Conservation (phyloP, 257 asterid species). For the Asclepias syriaca region DNA sequence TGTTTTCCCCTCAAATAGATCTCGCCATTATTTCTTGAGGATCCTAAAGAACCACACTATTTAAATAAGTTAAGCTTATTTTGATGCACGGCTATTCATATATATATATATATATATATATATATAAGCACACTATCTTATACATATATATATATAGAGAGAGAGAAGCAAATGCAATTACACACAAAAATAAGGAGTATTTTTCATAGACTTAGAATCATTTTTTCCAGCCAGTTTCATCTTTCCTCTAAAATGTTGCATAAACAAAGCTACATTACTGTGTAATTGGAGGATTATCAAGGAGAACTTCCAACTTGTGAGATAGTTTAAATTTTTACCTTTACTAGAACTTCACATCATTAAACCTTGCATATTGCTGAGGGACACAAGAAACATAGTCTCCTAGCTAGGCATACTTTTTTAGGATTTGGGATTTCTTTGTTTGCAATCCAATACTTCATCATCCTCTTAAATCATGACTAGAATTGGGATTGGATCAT, state of each 20-base stretch:
- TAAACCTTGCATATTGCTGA: neutral
- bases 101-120: too few relatives aligned
- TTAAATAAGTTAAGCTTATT: neutral
- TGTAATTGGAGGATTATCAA: neutral
- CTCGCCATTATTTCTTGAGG: neutral
- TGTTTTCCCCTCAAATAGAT: neutral
- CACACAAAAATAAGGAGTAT: neutral
- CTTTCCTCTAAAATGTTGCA: conserved; percentile 2
- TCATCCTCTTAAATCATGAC: conserved; percentile 2
- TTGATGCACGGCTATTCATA: neutral
- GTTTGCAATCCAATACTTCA: neutral
- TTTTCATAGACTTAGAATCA: neutral
- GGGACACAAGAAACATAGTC: neutral
- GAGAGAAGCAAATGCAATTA: too few relatives aligned
- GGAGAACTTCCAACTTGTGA: neutral
- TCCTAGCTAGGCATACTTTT: neutral
- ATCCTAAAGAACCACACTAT: neutral
- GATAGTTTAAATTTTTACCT: neutral
- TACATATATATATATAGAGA: too few relatives aligned
- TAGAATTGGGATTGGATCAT: neutral
- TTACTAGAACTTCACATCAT: conserved; percentile 9
- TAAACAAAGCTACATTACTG: conserved; percentile 2
- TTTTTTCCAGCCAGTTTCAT: neutral
- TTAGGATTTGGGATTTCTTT: neutral
- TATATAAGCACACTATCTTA: too few relatives aligned